Conservation (phyloP, 345 rosid species). For the Brassica rapa region DNA sequence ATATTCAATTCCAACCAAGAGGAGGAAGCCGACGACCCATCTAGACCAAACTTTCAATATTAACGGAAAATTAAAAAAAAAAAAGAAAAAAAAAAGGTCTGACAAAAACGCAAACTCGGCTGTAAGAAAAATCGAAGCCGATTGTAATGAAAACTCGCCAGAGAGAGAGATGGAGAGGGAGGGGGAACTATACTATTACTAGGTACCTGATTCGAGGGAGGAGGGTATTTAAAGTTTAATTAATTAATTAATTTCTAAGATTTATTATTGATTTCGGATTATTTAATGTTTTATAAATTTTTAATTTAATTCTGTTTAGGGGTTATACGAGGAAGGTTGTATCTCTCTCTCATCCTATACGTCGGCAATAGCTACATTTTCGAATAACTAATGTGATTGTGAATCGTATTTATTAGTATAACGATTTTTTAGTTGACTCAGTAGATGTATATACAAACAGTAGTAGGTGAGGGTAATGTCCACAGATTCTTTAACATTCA, state of each 20-base stretch:
- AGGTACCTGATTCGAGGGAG: conserved; percentile 1
- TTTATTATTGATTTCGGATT: background rate
- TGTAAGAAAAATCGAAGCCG: conserved; percentile 33
- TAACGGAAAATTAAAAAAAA: background rate
- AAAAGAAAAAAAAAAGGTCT: background rate
- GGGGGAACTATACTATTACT: background rate
- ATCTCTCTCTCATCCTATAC: conserved; percentile 16
- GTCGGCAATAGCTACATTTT: background rate
- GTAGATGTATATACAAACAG: background rate
- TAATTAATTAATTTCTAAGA: background rate
- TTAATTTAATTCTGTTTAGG: conserved; percentile 15
- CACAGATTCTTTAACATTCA: background rate
- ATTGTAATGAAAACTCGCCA: background rate
- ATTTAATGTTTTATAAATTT: background rate
- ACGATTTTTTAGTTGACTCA: background rate
- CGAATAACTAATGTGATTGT: background rate
- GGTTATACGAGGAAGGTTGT: conserved; percentile 42
- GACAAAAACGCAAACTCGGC: background rate
- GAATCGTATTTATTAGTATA: background rate
- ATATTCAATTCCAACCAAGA: conserved; percentile 31
- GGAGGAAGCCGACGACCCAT: conserved; percentile 20
- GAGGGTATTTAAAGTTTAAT: conserved; percentile 5
- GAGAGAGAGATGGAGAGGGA: background rate
- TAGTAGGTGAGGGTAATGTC: background rate
- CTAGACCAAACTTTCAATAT: background rate